Base-by-base conservation (phyloP, 139 green algal species). In the Pedinophyceae sp. region DNA sequence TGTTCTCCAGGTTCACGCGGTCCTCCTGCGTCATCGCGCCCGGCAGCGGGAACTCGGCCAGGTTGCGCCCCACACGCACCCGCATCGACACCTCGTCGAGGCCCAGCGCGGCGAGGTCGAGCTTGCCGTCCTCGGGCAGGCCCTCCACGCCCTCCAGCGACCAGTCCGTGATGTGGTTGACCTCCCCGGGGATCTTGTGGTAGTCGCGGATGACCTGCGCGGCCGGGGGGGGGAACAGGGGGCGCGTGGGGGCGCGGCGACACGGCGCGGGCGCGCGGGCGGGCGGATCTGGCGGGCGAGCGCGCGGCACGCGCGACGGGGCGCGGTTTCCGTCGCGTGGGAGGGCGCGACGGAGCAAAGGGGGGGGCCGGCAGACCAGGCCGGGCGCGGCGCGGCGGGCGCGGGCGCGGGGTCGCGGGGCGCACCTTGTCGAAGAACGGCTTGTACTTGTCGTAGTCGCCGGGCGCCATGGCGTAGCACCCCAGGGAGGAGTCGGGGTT, bases 1-100 rank as follows among this genome's bases (percentile, higher is more conserved):
- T n/a, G n/a, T n/a, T n/a, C n/a, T n/a, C n/a, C n/a, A 53, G 22
- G 47, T 53, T 28, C 15, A 53, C 47, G 47, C 47, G 47, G 15
- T 53, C 47, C 47, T 28, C 22, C 47, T 53, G 15, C 13, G 22
- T 53, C 47, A 53, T 53, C 13, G 47, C 47, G 23, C 47, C 47
- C 7, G 20, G 29, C n/a, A 59, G 53, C 7, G 29, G 26, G 53
- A 27, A 54, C 27, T 56, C 18, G 7, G 34, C 27, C 22, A 50
- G 39, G 27, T 54, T 56, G n/a, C 30, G 53, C 7, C 29, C 27
- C n/a, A 28, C 27, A 29, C 53, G 27, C 18, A 59, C 53, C 13
- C 47, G 47, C 47, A 53, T 53, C 15, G 47, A 53, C 13, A 53
- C 15, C 15, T 10, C 15, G 47, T 13, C 15, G 38, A 45, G 38